Evolutionary conservation across 2,329 filamentous ascomycete species (phyloP), one percentile per base, ranked within the genome.

Genomic region (Arthroderma uncinatum): DNA sequence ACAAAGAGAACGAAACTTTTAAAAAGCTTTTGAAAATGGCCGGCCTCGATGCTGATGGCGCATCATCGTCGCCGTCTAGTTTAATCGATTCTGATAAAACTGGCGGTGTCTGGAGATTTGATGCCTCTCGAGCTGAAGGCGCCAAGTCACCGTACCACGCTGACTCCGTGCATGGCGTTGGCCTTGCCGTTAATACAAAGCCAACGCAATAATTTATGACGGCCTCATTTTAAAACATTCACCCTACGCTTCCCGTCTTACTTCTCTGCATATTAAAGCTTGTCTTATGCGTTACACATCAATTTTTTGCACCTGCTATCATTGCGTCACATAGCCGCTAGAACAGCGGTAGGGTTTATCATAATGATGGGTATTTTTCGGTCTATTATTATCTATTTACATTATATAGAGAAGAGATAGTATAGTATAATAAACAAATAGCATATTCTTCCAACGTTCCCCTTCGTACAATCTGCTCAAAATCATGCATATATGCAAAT

Each of bases 21-120:
- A 66, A 70, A 53, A 62, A 68, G 33, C 67, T 81, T 47, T 74
- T 71, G 2, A 72, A 71, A 40, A 68, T 66, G 56, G 47, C 28
- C 19, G 47, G 47, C 47, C 69, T 76, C 21, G 71, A 71, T 19
- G 61, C 74, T 28, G 58, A 64, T 7, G 54, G 56, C n/a, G 6
- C 12, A 9, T 39, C 50, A 16, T 53, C 48, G n/a, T 42, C 53
- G 28, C 37, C 56, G 1, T 16, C 39, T 53, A 62, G 65, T 1
- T 67, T 67, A 6, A 66, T 82, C 16, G 85, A 87, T 62, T 72
- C 77, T 36, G 79, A 82, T 50, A 84, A 85, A 73, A 88, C 85
- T 1, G 82, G 81, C 56, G 85, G 85, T 0, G 76, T 88, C 33
- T 89, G 85, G 85, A 74, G 81, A 58, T 88, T 85, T 68, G 82